phyloP scores from a whole-genome alignment of 108 stramenopile genomes.

The Cylindrotheca closterium region DNA sequence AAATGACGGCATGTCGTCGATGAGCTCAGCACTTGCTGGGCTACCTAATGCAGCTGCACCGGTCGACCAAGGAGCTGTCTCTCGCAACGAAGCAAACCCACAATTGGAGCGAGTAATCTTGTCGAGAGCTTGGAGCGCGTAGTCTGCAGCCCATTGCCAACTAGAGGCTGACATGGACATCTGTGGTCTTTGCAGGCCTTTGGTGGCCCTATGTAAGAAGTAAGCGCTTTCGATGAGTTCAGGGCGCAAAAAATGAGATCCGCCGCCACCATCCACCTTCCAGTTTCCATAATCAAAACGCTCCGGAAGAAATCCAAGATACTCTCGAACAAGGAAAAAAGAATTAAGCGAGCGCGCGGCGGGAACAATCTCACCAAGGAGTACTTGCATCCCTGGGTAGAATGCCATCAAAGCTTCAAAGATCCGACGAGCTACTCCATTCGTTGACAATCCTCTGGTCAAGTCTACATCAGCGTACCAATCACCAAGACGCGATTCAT shows the following conservation, averaged over 20 bases:
- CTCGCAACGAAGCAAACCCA: slow-evolving; percentile 63
- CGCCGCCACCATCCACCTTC: slow-evolving; percentile 54
- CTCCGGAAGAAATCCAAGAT: slow-evolving; percentile 85
- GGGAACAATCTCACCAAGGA: slow-evolving; percentile 77
- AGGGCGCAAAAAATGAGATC: slow-evolving; percentile 83
- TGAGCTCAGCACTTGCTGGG: slow-evolving; percentile 19
- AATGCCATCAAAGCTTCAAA: slow-evolving; percentile 95
- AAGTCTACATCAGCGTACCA: slow-evolving; percentile 95
- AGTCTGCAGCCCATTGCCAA: slow-evolving; percentile 80
- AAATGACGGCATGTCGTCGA: slow-evolving; percentile 95
- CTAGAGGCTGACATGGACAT: slow-evolving; percentile 45
- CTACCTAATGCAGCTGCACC: slow-evolving; percentile 21
- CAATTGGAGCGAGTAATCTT: slow-evolving; percentile 39
- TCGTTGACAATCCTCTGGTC: slow-evolving; percentile 36
- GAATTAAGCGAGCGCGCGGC: slow-evolving; percentile 79
- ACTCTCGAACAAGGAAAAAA: slow-evolving; percentile 76
- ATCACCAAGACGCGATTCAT: slow-evolving; percentile 73
- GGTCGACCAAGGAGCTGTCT: slow-evolving; percentile 48
- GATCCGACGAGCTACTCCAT: slow-evolving; percentile 27
- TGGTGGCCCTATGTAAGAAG: slow-evolving; percentile 75
- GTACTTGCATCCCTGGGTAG: slow-evolving; percentile 91
- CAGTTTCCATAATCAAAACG: slow-evolving; percentile 76
- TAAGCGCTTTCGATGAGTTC: slow-evolving; percentile 91
- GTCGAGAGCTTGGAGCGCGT: slow-evolving; percentile 50
- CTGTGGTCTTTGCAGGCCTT: slow-evolving; percentile 34